These are phyloP conservation scores for Trametopsis cervina DNA, from an alignment of 768 basidiomycete species.

Conservation along the genomic window DNA sequence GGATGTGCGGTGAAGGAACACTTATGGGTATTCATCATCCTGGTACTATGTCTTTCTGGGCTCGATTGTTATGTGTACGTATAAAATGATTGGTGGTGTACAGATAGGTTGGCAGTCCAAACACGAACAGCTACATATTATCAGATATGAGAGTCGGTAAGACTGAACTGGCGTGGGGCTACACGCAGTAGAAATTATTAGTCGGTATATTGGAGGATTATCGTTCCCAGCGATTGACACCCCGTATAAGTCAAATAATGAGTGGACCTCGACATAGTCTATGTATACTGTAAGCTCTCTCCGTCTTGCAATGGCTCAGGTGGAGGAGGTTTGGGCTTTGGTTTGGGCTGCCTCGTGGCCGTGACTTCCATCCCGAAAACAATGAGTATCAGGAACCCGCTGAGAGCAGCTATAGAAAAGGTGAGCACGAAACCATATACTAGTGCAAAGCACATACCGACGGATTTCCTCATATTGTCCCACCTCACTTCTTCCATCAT, in stretches of 20 bases:
- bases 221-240: too few relatives aligned
- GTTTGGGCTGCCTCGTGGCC: constrained; percentile 27
- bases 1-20: constrained; percentile 37
- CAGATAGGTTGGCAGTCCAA: too few relatives aligned
- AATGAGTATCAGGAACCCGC: constrained; percentile 61
- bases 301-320: constrained; percentile 10
- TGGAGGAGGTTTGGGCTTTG: constrained; percentile 23
- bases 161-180: too few relatives aligned
- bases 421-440: background rate
- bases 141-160: too few relatives aligned
- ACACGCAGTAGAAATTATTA: too few relatives aligned
- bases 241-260: too few relatives aligned
- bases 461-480: constrained; percentile 83
- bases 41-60: background rate
- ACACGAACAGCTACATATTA: constrained; percentile 3
- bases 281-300: constrained; percentile 13
- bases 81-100: constrained; percentile 9
- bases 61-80: background rate
- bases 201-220: too few relatives aligned
- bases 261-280: too few relatives aligned
- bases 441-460: constrained; percentile 41
- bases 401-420: constrained; percentile 43
- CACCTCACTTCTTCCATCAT: constrained; percentile 82
- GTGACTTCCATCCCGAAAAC: constrained; percentile 66
- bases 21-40: background rate